Conservation (phyloP, 2,329 filamentous ascomycete genomes). For the Rhynchosporium agropyri region DNA sequence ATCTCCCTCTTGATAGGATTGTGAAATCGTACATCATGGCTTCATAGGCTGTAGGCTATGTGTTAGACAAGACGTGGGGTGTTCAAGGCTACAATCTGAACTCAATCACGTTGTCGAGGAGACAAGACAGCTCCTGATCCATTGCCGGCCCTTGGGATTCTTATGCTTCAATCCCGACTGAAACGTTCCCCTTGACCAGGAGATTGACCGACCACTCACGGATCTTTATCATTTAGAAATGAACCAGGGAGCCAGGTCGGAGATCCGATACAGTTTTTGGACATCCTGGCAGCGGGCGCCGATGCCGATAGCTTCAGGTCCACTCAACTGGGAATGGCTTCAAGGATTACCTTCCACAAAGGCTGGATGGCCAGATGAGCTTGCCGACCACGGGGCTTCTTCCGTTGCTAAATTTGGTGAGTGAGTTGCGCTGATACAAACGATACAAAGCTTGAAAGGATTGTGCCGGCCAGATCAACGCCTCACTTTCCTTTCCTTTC, state of each 20-base stretch:
- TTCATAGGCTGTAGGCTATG: no score
- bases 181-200: constrained; percentile 18
- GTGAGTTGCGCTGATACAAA: not conserved
- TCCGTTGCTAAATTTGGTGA: not conserved
- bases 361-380: no score
- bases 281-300: constrained; percentile 22
- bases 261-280: constrained; percentile 31
- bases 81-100: no score
- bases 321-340: not conserved
- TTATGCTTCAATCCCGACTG: constrained; percentile 1
- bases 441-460: no score
- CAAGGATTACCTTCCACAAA: no score
- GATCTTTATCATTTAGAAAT: constrained; percentile 21
- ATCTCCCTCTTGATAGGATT: no score
- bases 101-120: no score
- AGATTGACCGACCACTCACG: constrained; percentile 22
- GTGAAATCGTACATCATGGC: no score
- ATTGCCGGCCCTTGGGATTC: not conserved
- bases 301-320: constrained; percentile 5
- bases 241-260: constrained; percentile 19
- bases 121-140: constrained; percentile 1
- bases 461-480: no score
- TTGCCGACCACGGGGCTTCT: not conserved
- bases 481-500: no score
- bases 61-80: no score